phyloP scores from a whole-genome alignment of 2,329 filamentous ascomycete species.

The Massarina eburnea region DNA sequence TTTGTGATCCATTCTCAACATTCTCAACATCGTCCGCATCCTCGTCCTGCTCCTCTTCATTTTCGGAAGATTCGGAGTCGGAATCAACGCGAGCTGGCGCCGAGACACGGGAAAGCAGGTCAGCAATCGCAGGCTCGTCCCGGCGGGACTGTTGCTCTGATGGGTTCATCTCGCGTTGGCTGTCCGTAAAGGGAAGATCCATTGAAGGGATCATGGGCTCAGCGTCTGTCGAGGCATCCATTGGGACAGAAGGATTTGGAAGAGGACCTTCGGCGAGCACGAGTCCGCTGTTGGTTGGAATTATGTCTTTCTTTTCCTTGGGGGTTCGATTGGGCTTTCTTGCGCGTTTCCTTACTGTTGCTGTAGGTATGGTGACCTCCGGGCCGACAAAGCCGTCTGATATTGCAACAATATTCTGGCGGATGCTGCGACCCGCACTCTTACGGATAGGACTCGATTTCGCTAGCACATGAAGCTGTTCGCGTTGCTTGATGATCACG shows the following conservation, averaged over 20 bases:
- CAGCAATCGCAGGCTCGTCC: not conserved
- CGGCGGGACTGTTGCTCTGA: not conserved
- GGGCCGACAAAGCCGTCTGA: constrained; percentile 8
- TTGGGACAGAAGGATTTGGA: not conserved
- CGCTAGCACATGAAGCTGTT: not conserved
- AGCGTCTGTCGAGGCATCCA: not conserved
- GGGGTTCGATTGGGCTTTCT: not conserved
- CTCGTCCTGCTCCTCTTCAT: constrained; percentile 3
- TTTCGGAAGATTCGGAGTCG: not conserved
- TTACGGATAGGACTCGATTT: not conserved
- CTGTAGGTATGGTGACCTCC: not conserved
- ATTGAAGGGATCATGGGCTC: not conserved
- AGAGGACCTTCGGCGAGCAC: not conserved
- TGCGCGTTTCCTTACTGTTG: not conserved
- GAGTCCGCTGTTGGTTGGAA: not conserved
- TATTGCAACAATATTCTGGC: not conserved
- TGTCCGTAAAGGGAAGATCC: not conserved
- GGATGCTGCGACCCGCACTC: not conserved
- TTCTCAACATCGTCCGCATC: not conserved
- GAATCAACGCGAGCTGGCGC: constrained; percentile 7
- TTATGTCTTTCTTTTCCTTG: not conserved
- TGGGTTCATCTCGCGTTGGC: not conserved
- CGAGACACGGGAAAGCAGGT: constrained; percentile 14
- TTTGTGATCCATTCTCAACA: not conserved
- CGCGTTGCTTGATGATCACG: not conserved